Base-by-base conservation (phyloP, 805 yeast species). In the Sugiyamaella chiloensis region DNA sequence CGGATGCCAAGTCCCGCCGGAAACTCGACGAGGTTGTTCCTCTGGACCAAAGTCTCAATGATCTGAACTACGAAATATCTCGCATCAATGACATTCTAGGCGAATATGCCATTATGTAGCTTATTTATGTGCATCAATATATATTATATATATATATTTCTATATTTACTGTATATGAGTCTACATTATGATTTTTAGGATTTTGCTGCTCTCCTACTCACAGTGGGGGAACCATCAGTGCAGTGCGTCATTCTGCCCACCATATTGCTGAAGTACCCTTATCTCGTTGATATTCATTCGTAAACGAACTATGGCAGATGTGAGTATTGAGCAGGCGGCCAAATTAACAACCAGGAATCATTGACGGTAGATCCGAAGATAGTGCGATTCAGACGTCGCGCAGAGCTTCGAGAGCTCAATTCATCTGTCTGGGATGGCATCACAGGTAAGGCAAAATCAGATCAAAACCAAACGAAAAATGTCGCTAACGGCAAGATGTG, bases 11-110 rank as follows among this genome's bases (percentile, higher is more conserved):
- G 51, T 74, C 73, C 54, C 80, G 76, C 44, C 68, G 97, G 37
- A 78, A 80, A 53, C 87, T 87, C 59, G 96, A 89, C 48, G 96
- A 87, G 60, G 65, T 87, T 36, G 69, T 67, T 8, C 73, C 85
- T 0, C 67, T 91, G 48, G 76, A 75, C 29, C 71, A 64, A 17
- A 86, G 85, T 47, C 59, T 81, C 42, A 62, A 61, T 4, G 95
- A 88, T 51, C 63, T 89, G 44, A 67, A 71, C 11, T 52, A 46
- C 1, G 82, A 77, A 47, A 56, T 63, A 6, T 63, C 61, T 2
- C 68, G 63, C 16, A 61, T 85, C 9, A 31, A 41, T 42, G 41
- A 42, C 0, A 59, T 69, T 47, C 65, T 87, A 20, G 95, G 95
- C 1, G 84, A 78, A 17, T 73, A 76, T 51, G 72, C 60, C 11